phyloP scores from a whole-genome alignment of 495 filamentous ascomycete species.

The Neohortaea acidophila region DNA sequence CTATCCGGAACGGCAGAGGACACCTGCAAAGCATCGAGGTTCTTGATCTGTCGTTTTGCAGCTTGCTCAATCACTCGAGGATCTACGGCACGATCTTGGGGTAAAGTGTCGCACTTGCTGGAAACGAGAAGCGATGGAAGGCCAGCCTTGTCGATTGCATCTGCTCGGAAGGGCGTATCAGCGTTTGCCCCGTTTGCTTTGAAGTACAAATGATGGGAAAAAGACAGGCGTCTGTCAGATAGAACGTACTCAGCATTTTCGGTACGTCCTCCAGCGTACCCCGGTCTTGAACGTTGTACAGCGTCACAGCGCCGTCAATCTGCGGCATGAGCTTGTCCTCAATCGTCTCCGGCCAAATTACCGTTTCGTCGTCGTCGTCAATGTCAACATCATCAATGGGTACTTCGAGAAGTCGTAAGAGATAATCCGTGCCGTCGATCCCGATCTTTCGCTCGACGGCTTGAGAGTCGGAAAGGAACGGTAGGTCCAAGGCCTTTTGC shows the following conservation, averaged over 20 bases:
- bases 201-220: too few relatives aligned
- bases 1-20: slow-evolving; percentile 54
- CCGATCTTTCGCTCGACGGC: slow-evolving; percentile 53
- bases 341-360: slow-evolving; percentile 67
- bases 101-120: slow-evolving; percentile 15
- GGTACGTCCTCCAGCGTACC: slow-evolving; percentile 53
- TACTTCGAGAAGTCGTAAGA: slow-evolving; percentile 69
- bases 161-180: slow-evolving; percentile 5
- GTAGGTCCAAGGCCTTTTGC: slow-evolving; percentile 59
- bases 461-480: slow-evolving; percentile 32
- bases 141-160: slow-evolving; percentile 13
- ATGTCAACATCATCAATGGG: slow-evolving; percentile 52
- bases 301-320: slow-evolving; percentile 67
- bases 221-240: too few relatives aligned
- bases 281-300: slow-evolving; percentile 72
- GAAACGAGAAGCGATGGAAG: slow-evolving; percentile 18
- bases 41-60: slow-evolving; percentile 38
- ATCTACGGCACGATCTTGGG: slow-evolving; percentile 32
- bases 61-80: slow-evolving; percentile 41
- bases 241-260: slow-evolving; percentile 53
- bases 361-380: slow-evolving; percentile 41
- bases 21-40: slow-evolving; percentile 56
- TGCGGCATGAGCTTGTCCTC: slow-evolving; percentile 48
- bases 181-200: background rate
- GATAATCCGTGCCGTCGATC: slow-evolving; percentile 59